Percentiles rank a stretch among this genome's conserved stretches.
Conservation (phyloP, 805 yeast genomes). For the Osmozyma mogii region DNA sequence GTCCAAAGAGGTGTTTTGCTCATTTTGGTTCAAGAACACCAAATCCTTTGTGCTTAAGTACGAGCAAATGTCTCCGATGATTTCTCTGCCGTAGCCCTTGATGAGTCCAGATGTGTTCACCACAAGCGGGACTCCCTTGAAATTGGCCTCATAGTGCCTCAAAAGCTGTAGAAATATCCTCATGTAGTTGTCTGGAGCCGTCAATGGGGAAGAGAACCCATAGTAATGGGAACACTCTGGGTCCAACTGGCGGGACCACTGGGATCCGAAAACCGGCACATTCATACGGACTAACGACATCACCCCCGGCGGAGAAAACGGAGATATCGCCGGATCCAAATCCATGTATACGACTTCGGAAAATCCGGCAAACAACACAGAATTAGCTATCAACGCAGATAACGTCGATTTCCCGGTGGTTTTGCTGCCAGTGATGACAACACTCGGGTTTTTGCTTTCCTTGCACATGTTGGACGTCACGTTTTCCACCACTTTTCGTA, state of each 20-base stretch:
- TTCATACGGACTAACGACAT: constrained; percentile 42
- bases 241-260: constrained; percentile 14
- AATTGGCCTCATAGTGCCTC: constrained; percentile 14
- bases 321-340: constrained; percentile 87
- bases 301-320: constrained; percentile 64
- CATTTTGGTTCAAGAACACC: constrained; percentile 36
- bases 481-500: no score
- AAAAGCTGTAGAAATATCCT: constrained; percentile 35
- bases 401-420: constrained; percentile 81
- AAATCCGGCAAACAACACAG: constrained; percentile 22
- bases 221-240: constrained; percentile 28
- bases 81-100: constrained; percentile 72
- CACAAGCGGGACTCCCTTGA: constrained; percentile 34
- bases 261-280: constrained; percentile 22
- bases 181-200: constrained; percentile 52
- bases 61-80: constrained; percentile 43
- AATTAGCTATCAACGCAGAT: constrained; percentile 46
- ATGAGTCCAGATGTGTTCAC: constrained; percentile 90
- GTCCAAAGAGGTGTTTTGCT: no score
- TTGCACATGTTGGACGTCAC: no score
- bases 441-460: no score
- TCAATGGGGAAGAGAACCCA: constrained; percentile 66
- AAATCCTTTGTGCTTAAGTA: constrained; percentile 47
- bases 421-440: constrained; percentile 67
- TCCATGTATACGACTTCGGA: constrained; percentile 49